Base-by-base conservation (phyloP, 2,329 filamentous ascomycete species). In the Zasmidium citrigriseum region DNA sequence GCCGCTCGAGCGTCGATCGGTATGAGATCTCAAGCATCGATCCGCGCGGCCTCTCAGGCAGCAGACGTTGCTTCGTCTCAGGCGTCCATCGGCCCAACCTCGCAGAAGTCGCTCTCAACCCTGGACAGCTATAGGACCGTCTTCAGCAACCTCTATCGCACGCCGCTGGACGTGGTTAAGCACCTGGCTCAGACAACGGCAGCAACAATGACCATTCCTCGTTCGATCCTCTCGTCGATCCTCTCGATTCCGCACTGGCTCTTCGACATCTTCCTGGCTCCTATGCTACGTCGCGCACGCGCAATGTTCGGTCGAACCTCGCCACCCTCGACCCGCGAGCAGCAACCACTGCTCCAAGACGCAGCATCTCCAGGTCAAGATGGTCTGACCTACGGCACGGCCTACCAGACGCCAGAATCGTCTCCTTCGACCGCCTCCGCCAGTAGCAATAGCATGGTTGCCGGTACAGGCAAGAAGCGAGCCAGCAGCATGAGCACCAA, bases 171-270 rank as follows among this genome's bases (percentile, higher is more conserved):
- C 7, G 62, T 72, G 16, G 73, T 72, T 18, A 67, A 60, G 53
- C 65, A 70, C 64, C 60, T 71, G 27, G 62, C 68, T 22, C 66
- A 69, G 27, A 63, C 56, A 38, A 71, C 71, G 1, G 67, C 71
- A 48, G 47, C 59, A 3, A 61, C 65, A 18, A 66, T 72, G 46
- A 58, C 62, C 21, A 66, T 73, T 5, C 67, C 67, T 4, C 60
- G 63, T 1, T 65, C 70, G 9, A 50, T 74, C 20, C 64, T 68
- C 18, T 64, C 63, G 46, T 65, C 70, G 9, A 50, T 74, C 20
- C 64, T 68, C 18, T 64, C 63, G 46, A 62, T 73, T 14, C 72
- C 73, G 54, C 74, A 71, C 71, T 73, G 72, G 69, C 62, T 71
- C 48, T 68, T 72, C 27, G 67, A 68, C 45, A 57, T 67, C 34